These are phyloP conservation scores for Daedaleopsis sinensis DNA, from an alignment of 768 basidiomycete genomes.

Conservation along the genomic window DNA sequence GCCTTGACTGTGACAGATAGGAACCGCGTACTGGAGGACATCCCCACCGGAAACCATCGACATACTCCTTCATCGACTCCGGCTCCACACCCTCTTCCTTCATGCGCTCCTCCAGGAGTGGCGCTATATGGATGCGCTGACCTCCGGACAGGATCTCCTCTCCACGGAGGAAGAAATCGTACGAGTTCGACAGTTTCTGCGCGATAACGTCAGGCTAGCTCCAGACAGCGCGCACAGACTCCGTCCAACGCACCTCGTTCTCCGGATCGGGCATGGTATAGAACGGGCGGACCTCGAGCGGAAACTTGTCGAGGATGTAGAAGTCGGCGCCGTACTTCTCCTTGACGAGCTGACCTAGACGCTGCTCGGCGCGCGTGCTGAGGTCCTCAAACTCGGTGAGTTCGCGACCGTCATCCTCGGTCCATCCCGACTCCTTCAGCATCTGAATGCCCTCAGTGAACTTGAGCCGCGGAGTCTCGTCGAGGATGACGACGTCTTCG, in stretches of 20 bases:
- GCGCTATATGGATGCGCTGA: slow-evolving; percentile 93
- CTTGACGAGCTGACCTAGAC: slow-evolving; percentile 89
- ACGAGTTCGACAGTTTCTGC: slow-evolving; percentile 86
- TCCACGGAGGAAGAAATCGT: slow-evolving; percentile 99
- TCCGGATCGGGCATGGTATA: slow-evolving; percentile 98
- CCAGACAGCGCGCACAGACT: slow-evolving; percentile 7
- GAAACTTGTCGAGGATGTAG: slow-evolving; percentile 98
- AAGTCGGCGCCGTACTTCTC: slow-evolving; percentile 96
- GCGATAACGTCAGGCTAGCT: not conserved
- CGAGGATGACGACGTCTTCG: slow-evolving; percentile 57
- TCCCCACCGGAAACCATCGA: slow-evolving; percentile 93
- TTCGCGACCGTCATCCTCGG: slow-evolving; percentile 34
- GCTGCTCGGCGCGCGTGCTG: slow-evolving; percentile 93
- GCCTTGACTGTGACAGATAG: not conserved
- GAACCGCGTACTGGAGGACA: slow-evolving; percentile 63
- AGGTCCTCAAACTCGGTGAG: slow-evolving; percentile 53
- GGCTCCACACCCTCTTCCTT: slow-evolving; percentile 84
- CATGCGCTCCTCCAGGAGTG: slow-evolving; percentile 84
- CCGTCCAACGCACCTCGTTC: slow-evolving; percentile 65
- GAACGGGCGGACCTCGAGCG: slow-evolving; percentile 90
- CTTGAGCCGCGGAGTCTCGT: slow-evolving; percentile 52
- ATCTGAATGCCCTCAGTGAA: slow-evolving; percentile 57
- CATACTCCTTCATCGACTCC: slow-evolving; percentile 86
- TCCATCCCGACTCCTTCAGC: slow-evolving; percentile 48
- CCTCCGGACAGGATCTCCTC: slow-evolving; percentile 98